Evolutionary conservation across 2,329 filamentous ascomycete species (phyloP).

Genomic region (Calcarisporium arbuscula): DNA sequence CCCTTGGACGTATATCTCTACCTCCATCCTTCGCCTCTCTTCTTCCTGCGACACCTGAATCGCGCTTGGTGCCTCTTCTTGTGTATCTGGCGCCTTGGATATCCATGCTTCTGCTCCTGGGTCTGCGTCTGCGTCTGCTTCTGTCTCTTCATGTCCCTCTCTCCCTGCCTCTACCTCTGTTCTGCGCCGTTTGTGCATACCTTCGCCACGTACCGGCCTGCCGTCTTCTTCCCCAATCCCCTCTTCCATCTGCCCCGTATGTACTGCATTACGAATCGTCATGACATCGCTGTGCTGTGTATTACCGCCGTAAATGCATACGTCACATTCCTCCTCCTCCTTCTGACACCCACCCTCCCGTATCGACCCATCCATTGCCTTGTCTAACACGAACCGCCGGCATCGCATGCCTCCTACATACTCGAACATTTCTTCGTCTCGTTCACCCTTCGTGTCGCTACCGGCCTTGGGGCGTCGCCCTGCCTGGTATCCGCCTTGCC

Average conservation of each 20-base stretch:
- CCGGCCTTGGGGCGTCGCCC: neutral
- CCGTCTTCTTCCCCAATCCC: too few species aligned
- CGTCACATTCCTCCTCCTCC: slow-evolving; percentile 6
- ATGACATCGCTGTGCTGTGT: too few species aligned
- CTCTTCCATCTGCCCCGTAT: too few species aligned
- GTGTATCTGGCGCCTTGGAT: too few species aligned
- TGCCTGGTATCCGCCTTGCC: neutral
- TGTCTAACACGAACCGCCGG: slow-evolving; percentile 2
- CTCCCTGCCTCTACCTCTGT: too few species aligned
- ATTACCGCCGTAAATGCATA: slow-evolving; percentile 3
- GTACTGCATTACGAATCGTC: too few species aligned
- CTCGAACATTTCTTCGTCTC: neutral
- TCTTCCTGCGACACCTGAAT: too few species aligned
- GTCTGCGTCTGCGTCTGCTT: too few species aligned
- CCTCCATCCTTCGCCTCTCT: neutral
- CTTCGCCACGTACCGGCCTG: too few species aligned
- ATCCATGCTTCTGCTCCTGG: too few species aligned
- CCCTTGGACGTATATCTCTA: neutral
- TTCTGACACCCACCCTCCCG: neutral
- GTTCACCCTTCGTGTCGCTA: neutral
- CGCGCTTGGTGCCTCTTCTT: too few species aligned
- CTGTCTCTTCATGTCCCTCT: slow-evolving; percentile 1
- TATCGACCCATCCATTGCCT: slow-evolving; percentile 3
- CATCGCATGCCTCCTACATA: slow-evolving; percentile 2
- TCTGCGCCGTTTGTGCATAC: too few species aligned